A percentile compares a stretch with the other conserved stretches of the same genome.
phyloP scores from a whole-genome alignment of 2,329 filamentous ascomycete genomes.

The Pseudogymnoascus sp. region DNA sequence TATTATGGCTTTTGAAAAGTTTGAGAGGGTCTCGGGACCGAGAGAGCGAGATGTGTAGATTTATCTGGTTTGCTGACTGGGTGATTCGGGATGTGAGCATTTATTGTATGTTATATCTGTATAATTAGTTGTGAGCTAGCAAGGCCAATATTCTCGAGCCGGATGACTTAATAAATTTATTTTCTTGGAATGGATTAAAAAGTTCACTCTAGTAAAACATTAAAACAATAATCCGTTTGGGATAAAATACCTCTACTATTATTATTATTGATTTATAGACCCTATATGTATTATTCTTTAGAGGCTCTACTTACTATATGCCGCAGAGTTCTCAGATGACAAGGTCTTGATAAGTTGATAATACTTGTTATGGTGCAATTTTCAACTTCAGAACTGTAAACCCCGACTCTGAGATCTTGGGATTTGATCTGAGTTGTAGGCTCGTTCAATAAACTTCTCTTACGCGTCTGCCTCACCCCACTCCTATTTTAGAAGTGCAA shows the following conservation, averaged over 20 bases:
- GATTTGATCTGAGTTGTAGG: not conserved
- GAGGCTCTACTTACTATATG: not conserved
- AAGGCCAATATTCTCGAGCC: not conserved
- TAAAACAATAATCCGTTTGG: not conserved
- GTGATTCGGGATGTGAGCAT: not conserved
- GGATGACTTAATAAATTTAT: not conserved
- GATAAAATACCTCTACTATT: not conserved
- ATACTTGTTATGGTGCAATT: not conserved
- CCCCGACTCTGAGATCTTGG: not conserved
- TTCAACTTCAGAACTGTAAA: not conserved
- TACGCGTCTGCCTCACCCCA: not conserved
- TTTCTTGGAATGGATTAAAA: not conserved
- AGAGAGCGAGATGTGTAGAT: constrained; percentile 30
- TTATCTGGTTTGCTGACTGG: no score
- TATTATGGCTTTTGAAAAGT: constrained; percentile 64
- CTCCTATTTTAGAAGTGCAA: not conserved
- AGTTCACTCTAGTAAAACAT: not conserved
- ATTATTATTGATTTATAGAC: not conserved
- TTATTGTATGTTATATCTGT: not conserved
- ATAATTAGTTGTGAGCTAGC: not conserved
- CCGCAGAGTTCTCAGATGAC: not conserved
- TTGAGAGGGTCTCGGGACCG: constrained; percentile 56
- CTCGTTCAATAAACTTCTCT: not conserved
- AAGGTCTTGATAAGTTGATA: not conserved
- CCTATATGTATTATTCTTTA: not conserved